These are phyloP conservation scores for Aphanomyces cochlioides DNA, from an alignment of 352 stramenopile species.

Conservation along the genomic window DNA sequence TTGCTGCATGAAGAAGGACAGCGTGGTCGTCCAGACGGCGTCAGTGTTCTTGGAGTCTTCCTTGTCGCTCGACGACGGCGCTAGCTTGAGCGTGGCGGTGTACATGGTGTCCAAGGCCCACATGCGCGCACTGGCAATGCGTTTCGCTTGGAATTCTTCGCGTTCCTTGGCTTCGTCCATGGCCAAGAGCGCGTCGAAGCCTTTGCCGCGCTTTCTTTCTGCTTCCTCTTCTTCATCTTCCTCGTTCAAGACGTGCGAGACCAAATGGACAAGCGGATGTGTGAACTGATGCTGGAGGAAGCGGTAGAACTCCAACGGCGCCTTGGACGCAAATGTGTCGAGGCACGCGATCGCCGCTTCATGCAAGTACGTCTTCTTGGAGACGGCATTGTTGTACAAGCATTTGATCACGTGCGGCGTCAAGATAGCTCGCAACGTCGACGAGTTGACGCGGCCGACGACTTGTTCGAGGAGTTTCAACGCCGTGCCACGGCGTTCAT, in stretches of 20 bases:
- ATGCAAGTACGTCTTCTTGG: slow-evolving; percentile 80
- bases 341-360: slow-evolving; percentile 67
- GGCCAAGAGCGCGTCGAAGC: slow-evolving; percentile 63
- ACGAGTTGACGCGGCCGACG: slow-evolving; percentile 45
- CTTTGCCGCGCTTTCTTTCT: slow-evolving; percentile 30
- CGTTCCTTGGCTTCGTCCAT: slow-evolving; percentile 78
- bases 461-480: slow-evolving; percentile 83
- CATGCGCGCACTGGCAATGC: slow-evolving; percentile 58
- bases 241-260: slow-evolving; percentile 36
- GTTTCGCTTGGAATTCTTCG: slow-evolving; percentile 47
- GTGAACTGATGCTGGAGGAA: slow-evolving; percentile 72
- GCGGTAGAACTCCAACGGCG: slow-evolving; percentile 59
- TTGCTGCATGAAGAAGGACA: slow-evolving; percentile 67
- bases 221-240: slow-evolving; percentile 43
- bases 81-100: slow-evolving; percentile 41
- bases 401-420: slow-evolving; percentile 78
- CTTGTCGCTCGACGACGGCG: slow-evolving; percentile 35
- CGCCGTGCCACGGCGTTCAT: slow-evolving; percentile 71
- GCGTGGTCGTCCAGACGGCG: slow-evolving; percentile 41
- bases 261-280: slow-evolving; percentile 52
- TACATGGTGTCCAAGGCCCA: slow-evolving; percentile 72
- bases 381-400: slow-evolving; percentile 74
- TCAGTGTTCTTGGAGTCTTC: slow-evolving; percentile 39
- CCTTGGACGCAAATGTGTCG: slow-evolving; percentile 48
- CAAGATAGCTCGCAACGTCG: slow-evolving; percentile 56